A percentile compares a stretch with the other conserved stretches of the same genome.
These are phyloP conservation scores for Balansia obtecta DNA, from an alignment of 2,329 filamentous ascomycete species.

Conservation along the genomic window DNA sequence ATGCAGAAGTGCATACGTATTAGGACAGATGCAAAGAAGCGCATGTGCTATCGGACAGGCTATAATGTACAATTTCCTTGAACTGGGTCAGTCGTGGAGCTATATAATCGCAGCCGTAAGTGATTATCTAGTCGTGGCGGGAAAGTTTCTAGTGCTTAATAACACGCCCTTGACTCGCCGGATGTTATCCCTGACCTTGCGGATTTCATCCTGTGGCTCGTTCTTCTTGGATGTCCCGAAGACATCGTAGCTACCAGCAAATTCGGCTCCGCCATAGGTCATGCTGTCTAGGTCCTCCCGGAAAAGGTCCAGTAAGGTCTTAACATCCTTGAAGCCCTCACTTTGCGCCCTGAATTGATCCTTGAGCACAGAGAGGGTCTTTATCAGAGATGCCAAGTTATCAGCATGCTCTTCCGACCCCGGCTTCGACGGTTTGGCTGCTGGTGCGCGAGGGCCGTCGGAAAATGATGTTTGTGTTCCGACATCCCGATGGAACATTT, in stretches of 20 bases:
- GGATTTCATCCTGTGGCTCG: constrained; percentile 58
- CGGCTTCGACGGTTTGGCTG: constrained; percentile 12
- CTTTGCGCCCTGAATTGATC: constrained; percentile 31
- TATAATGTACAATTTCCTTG: background rate
- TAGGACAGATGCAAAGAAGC: too few relatives aligned
- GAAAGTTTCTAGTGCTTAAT: constrained; percentile 63
- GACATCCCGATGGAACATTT: constrained; percentile 71
- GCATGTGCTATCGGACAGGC: too few relatives aligned
- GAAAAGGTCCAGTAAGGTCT: constrained; percentile 43
- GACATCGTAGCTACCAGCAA: constrained; percentile 25
- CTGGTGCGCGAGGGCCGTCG: constrained; percentile 6
- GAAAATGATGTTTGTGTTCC: constrained; percentile 59
- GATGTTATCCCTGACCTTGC: constrained; percentile 61
- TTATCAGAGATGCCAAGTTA: constrained; percentile 29
- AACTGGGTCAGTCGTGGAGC: background rate
- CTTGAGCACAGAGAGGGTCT: constrained; percentile 29
- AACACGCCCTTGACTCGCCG: constrained; percentile 68
- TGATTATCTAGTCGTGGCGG: constrained; percentile 26
- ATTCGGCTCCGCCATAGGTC: constrained; percentile 32
- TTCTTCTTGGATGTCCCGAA: constrained; percentile 31
- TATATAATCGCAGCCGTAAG: background rate
- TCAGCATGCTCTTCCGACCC: constrained; percentile 26
- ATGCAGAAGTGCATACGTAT: too few relatives aligned
- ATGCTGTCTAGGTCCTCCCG: constrained; percentile 54
- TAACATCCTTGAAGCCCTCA: constrained; percentile 37